phyloP scores from a whole-genome alignment of 306 rosid species.

The Crotalaria pallida region DNA sequence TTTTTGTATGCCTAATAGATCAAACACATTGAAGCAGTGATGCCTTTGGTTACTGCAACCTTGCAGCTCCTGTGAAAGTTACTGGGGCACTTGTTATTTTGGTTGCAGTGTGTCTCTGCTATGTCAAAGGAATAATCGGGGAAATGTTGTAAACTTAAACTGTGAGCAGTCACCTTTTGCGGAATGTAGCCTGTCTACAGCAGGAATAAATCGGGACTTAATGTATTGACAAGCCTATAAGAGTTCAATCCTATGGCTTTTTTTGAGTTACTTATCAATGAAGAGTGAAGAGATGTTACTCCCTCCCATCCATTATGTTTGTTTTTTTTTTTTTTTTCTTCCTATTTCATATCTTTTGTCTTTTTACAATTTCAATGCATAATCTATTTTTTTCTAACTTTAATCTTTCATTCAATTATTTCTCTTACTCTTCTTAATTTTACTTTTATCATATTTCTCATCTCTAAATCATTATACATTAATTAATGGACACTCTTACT shows the following conservation, averaged over 20 bases:
- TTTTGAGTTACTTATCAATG: neutral
- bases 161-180: conserved; percentile 28
- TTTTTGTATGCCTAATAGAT: conserved; percentile 26
- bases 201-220: conserved; percentile 22
- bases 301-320: too few species aligned
- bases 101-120: conserved; percentile 26
- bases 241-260: neutral
- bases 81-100: conserved; percentile 28
- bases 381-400: too few species aligned
- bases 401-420: too few species aligned
- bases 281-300: neutral
- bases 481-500: too few species aligned
- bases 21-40: conserved; percentile 30
- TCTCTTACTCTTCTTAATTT: too few species aligned
- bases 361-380: too few species aligned
- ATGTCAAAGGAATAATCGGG: conserved; percentile 38
- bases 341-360: neutral
- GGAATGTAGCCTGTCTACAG: conserved; percentile 27
- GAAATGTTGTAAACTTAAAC: conserved; percentile 41
- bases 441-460: too few species aligned
- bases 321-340: too few species aligned
- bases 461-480: too few species aligned
- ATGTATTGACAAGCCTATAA: neutral
- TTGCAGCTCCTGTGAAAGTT: conserved; percentile 20
- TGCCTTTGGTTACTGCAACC: conserved; percentile 23